phyloP scores from a whole-genome alignment of 257 asterid species.

The Ophiorrhiza pumila region DNA sequence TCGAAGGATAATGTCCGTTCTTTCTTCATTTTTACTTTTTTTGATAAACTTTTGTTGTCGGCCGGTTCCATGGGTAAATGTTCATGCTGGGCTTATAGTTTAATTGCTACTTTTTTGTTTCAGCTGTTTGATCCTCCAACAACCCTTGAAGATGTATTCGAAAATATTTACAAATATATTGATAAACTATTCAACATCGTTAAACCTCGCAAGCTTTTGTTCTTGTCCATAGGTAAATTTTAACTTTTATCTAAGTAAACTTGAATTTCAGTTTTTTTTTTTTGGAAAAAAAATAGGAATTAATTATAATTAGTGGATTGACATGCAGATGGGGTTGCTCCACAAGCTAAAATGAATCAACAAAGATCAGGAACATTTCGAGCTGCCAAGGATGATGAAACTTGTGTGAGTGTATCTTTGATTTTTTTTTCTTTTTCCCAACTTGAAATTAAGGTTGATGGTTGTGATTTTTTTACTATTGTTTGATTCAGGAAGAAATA shows the following conservation, averaged over 20 bases:
- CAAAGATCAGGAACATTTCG: conserved; percentile 51
- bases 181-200: conserved; percentile 49
- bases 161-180: conserved; percentile 33
- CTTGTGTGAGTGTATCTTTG: conserved; percentile 25
- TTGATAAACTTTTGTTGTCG: conserved; percentile 51
- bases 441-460: neutral
- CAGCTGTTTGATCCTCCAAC: conserved; percentile 30
- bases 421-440: no score
- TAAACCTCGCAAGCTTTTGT: conserved; percentile 52
- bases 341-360: conserved; percentile 70
- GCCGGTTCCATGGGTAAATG: conserved; percentile 60
- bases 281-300: neutral
- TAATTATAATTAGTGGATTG: neutral
- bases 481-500: conserved; percentile 36
- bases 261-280: neutral
- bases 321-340: conserved; percentile 65
- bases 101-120: neutral
- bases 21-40: neutral
- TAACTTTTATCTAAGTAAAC: neutral
- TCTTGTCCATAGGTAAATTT: conserved; percentile 55
- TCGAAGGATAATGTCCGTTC: conserved; percentile 11
- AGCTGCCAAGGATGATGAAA: conserved; percentile 37
- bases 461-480: neutral
- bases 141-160: conserved; percentile 51
- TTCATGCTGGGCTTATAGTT: neutral